Conservation (phyloP, 352 stramenopile species). For the Phytophthora syringae region DNA sequence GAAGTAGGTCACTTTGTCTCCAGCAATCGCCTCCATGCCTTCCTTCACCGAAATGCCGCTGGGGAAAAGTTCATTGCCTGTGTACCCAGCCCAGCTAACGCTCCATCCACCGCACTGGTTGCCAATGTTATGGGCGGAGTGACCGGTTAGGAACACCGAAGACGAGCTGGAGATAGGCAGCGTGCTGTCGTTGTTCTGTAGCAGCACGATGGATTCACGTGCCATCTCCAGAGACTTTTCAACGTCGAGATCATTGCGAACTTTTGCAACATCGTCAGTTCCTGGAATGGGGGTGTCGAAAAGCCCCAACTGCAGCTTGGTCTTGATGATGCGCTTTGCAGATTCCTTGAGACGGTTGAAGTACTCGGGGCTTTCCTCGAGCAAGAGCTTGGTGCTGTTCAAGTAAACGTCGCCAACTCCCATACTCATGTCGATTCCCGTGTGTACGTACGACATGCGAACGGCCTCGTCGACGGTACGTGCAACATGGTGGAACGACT, state of each 20-base stretch:
- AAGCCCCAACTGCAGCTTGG: conserved; percentile 67
- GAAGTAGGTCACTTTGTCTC: conserved; percentile 48
- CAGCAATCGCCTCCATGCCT: conserved; percentile 40
- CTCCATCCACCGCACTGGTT: conserved; percentile 38
- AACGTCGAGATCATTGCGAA: conserved; percentile 53
- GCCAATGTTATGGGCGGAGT: conserved; percentile 35
- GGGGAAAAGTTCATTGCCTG: conserved; percentile 53
- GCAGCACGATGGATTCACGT: conserved; percentile 76
- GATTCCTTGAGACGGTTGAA: conserved; percentile 61
- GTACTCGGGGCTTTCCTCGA: conserved; percentile 42
- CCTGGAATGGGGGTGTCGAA: conserved; percentile 63
- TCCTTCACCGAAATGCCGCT: conserved; percentile 63
- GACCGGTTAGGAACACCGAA: conserved; percentile 41
- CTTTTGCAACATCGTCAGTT: conserved; percentile 38
- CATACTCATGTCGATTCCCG: conserved; percentile 92
- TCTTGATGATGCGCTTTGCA: conserved; percentile 61
- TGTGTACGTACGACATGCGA: conserved; percentile 64
- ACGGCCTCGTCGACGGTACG: conserved; percentile 48
- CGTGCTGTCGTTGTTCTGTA: conserved; percentile 75
- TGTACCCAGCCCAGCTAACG: conserved; percentile 72
- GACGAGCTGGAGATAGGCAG: conserved; percentile 44
- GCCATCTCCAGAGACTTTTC: conserved; percentile 59
- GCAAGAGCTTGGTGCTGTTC: conserved; percentile 44
- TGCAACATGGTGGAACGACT: conserved; percentile 54
- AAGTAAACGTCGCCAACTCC: conserved; percentile 46